phyloP scores from a whole-genome alignment of 75 land plant species.

The Chamaecyparis obtusa region DNA sequence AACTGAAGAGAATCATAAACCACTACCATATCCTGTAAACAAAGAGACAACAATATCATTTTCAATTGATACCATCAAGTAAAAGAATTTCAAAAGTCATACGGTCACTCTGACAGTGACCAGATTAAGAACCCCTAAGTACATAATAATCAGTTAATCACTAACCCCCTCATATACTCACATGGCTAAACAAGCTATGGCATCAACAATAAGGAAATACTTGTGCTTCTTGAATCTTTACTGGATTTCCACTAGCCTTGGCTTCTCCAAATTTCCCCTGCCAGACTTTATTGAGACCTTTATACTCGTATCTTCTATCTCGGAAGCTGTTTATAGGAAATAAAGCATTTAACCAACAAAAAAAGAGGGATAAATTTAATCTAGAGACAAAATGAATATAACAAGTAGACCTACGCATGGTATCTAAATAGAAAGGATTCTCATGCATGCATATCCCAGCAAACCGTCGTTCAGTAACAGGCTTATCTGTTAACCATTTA shows the following conservation, averaged over 20 bases:
- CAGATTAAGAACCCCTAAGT: neutral
- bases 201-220: slow-evolving; percentile 21
- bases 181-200: neutral
- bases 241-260: slow-evolving; percentile 79
- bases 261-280: slow-evolving; percentile 94
- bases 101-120: neutral
- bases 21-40: slow-evolving; percentile 94
- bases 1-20: slow-evolving; percentile 97
- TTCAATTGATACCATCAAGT: neutral
- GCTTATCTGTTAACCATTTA: slow-evolving; percentile 94
- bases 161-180: neutral
- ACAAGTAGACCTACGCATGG: slow-evolving; percentile 80
- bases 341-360: neutral
- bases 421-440: slow-evolving; percentile 95
- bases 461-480: slow-evolving; percentile 81
- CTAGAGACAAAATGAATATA: neutral
- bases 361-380: neutral
- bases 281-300: slow-evolving; percentile 98
- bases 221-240: slow-evolving; percentile 95
- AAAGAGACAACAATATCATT: neutral
- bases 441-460: slow-evolving; percentile 99
- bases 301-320: slow-evolving; percentile 97
- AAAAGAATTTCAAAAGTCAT: neutral
- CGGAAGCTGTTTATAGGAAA: slow-evolving; percentile 64
- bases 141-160: neutral